These are phyloP conservation scores for Arabis alpina DNA, from an alignment of 345 rosid species.

Conservation along the genomic window DNA sequence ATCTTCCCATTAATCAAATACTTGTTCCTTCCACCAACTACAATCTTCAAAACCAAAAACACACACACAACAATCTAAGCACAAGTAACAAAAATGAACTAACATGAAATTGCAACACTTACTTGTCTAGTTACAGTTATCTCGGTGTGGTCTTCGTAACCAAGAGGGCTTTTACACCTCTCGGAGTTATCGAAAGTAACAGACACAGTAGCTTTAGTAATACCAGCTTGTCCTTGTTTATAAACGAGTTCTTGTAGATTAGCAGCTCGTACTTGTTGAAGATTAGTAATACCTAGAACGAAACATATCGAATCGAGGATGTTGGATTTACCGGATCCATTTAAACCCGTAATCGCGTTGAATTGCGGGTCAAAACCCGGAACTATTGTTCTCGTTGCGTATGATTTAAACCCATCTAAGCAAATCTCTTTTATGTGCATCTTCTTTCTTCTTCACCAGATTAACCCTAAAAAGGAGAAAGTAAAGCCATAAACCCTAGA, in stretches of 20 bases:
- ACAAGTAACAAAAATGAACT: not conserved
- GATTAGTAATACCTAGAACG: constrained; percentile 94
- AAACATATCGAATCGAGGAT: constrained; percentile 97
- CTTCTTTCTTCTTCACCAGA: constrained; percentile 23
- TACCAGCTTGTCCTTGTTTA: constrained; percentile 99
- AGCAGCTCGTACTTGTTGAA: constrained; percentile 98
- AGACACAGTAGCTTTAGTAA: constrained; percentile 93
- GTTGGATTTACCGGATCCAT: constrained; percentile 98
- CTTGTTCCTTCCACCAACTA: constrained; percentile 56
- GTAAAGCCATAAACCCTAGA: constrained; percentile 8
- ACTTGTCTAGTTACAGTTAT: constrained; percentile 95
- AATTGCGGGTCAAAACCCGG: constrained; percentile 92
- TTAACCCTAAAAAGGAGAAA: not conserved
- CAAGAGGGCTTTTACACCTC: constrained; percentile 78
- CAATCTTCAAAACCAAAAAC: constrained; percentile 62
- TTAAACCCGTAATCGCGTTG: constrained; percentile 95
- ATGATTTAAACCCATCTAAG: constrained; percentile 95
- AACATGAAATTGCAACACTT: constrained; percentile 7
- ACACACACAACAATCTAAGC: not conserved
- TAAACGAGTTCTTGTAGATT: constrained; percentile 99
- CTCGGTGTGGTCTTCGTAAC: constrained; percentile 84
- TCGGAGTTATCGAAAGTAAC: constrained; percentile 86
- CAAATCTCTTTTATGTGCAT: constrained; percentile 92
- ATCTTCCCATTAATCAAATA: constrained; percentile 34
- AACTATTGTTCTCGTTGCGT: constrained; percentile 93